These are phyloP conservation scores for Sporothrix variecibatus DNA, from an alignment of 2,329 filamentous ascomycete genomes.

Conservation along the genomic window DNA sequence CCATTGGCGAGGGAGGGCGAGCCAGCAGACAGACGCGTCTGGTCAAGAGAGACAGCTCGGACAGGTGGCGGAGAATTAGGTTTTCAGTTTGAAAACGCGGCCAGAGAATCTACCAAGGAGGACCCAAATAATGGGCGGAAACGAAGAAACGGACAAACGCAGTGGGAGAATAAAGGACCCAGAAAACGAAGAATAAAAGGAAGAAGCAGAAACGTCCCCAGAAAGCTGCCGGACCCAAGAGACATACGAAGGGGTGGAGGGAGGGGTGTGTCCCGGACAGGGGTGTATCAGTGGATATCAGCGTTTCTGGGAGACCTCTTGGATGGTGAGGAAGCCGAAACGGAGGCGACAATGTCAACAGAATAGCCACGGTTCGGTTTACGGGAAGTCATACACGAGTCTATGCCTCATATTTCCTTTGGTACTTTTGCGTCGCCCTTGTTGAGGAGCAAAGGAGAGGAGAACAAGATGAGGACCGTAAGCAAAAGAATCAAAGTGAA, in stretches of 20 bases:
- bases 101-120: not conserved
- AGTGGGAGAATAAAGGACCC: not conserved
- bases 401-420: not conserved
- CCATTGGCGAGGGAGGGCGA: not conserved
- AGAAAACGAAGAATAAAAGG: not conserved
- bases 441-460: not conserved
- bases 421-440: too few species aligned
- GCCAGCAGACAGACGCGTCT: not conserved
- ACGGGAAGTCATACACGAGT: too few species aligned
- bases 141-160: not conserved
- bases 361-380: too few species aligned
- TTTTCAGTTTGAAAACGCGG: not conserved
- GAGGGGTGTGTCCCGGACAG: slow-evolving; percentile 12
- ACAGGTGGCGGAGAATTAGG: not conserved
- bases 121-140: not conserved
- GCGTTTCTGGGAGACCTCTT: not conserved
- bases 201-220: not conserved
- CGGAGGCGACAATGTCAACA: not conserved
- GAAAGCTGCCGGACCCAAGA: not conserved
- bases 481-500: not conserved
- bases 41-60: not conserved
- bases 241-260: not conserved
- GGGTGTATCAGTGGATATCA: not conserved
- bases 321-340: not conserved
- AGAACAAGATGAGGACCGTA: not conserved